Evolutionary conservation across 2,329 filamentous ascomycete species (phyloP), one percentile per base, ranked within the genome.

Genomic region (Penicillium sp.): DNA sequence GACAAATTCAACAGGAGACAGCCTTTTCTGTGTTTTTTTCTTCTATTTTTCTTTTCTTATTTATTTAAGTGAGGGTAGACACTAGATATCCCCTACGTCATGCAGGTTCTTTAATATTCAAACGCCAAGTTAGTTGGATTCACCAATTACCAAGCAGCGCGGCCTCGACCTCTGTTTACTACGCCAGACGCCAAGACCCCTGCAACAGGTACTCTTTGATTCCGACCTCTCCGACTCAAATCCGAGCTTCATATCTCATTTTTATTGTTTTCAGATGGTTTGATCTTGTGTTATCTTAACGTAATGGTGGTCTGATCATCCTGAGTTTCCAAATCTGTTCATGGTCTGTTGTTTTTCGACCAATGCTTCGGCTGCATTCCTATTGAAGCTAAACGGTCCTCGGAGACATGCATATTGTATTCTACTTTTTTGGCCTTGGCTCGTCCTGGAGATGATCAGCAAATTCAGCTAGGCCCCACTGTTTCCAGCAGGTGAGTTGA

Each of bases 81-180:
- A 8, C 2, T 11, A 2, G 19, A 7, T 5, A 44, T 36, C 40
- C 47, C 47, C 40, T 51, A 39, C 47, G 27, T 44, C 18, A 43
- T 44, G 26, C 43, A 18, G 19, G 3, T 29, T 44, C 3, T 23
- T 48, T 53, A 55, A 8, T 9, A 43, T 10, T 23, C 36, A n/a
- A n/a, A 30, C 35, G 35, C 34, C 9, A 30, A 47, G 45, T 39
- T 7, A 14, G 16, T 48, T 16, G 29, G 4, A 23, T 5, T 30
- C 26, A 3, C 18, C 47, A 27, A 57, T 59, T 59, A 59, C 55
- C 55, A 59, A 59, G 55, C 55, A 55, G 26, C 39, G 35, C 30
- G 57, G 55, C 41, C 57, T 59, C 55, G 55, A 55, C 57, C 38
- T 30, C 36, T 29, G 23, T 16, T 18, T 3, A 38, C n/a, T n/a